Evolutionary conservation across 2,329 filamentous ascomycete genomes (phyloP), one percentile per base, ranked within the genome.

Genomic region (Aspergillus aculeatus): DNA sequence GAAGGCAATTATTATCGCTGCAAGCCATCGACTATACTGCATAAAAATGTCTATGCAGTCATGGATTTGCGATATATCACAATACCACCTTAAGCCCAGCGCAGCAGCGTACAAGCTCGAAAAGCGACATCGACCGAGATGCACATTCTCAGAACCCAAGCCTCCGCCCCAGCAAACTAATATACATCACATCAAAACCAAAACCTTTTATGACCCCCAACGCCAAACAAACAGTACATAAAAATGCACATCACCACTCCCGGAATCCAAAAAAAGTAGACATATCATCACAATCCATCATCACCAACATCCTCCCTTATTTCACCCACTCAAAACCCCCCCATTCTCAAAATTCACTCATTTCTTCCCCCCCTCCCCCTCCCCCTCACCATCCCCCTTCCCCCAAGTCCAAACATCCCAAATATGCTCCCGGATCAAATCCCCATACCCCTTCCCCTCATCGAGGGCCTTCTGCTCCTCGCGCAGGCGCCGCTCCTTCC

Each of bases 401-500:
- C 73, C 71, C 72, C 71, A 74, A 61, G 73, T 78, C 77, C 77
- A 79, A 31, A 79, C 78, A 60, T 80, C 78, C 75, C 74, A 78
- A 49, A 80, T 73, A 73, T 80, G 75, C 60, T 80, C 76, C 63
- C 73, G 71, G 54, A 80, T 80, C 71, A 80, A 70, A 71, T 77
- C 75, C 0, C 75, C 72, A 69, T 80, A 80, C 2, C 77, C 76
- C 62, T 77, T 79, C 47, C 78, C 75, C 58, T 77, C 71, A 54
- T 70, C 69, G 59, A 80, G 62, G 35, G 77, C 77, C 68, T 78
- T 71, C 69, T 75, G 71, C 64, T 80, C 78, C 65, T 80, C 77
- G 47, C 67, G 61, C 51, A 78, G 57, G 56, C 78, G 66, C 58
- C 68, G 71, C 64, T 78, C 75, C 67, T 75, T 78, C 78, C 78